Percentiles rank a stretch among this genome's conserved stretches.
Evolutionary conservation across 1,284 basidiomycete species (phyloP).

Genomic region (Exobasidium cylindrosporum): DNA sequence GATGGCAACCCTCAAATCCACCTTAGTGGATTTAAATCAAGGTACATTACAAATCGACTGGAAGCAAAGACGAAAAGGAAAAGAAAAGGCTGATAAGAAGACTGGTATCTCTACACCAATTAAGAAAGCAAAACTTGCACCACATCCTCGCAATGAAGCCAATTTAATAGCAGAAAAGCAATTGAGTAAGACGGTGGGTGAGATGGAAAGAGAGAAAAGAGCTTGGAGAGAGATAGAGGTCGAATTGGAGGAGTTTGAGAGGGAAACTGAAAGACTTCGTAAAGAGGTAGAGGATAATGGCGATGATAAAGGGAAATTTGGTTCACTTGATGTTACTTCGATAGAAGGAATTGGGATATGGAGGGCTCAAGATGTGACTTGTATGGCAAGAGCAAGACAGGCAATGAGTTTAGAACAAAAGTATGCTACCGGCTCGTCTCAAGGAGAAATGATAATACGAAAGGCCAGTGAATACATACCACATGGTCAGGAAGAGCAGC

Average conservation of each 20-base stretch:
- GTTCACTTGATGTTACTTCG: neutral
- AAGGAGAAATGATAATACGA: no score
- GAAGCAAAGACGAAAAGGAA: neutral
- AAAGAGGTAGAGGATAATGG: no score
- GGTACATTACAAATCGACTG: neutral
- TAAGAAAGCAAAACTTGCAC: neutral
- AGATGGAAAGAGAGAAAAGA: neutral
- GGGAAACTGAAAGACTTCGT: neutral
- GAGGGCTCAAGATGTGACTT: neutral
- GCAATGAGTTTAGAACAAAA: neutral
- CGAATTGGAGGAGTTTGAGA: conserved; percentile 1
- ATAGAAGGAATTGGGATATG: neutral
- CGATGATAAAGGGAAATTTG: neutral
- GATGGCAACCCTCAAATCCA: neutral
- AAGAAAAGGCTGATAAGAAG: neutral
- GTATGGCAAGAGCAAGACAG: neutral
- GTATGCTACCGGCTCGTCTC: neutral
- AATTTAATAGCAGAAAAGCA: neutral
- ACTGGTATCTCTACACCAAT: no score
- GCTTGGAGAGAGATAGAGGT: conserved; percentile 4
- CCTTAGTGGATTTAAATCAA: neutral
- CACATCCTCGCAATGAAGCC: conserved; percentile 6
- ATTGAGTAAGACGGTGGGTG: neutral
- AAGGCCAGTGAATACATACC: no score
- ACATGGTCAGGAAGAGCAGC: no score